Percentiles rank a stretch among this genome's conserved stretches.
These are phyloP conservation scores for Athelia psychrophila DNA, from an alignment of 1,284 basidiomycete genomes.

Conservation along the genomic window DNA sequence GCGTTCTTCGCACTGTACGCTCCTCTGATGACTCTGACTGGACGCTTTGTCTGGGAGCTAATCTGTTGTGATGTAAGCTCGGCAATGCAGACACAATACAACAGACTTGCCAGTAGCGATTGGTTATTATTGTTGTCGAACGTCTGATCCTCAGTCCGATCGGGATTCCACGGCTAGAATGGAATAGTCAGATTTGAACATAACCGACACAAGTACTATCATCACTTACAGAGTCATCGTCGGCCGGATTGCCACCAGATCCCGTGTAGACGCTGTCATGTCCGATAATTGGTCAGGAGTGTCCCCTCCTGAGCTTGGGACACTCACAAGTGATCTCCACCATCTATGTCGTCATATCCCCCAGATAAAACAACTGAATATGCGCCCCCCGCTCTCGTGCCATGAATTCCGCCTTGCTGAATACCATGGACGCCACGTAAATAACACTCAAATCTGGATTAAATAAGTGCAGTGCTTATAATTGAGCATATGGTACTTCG, in stretches of 20 bases:
- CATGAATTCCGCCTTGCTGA: slow-evolving; percentile 14
- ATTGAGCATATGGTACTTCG: too few relatives aligned
- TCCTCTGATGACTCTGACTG: slow-evolving; percentile 41
- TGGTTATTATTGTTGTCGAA: slow-evolving; percentile 29
- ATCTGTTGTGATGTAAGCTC: slow-evolving; percentile 9
- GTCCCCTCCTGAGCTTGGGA: background rate
- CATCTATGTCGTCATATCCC: slow-evolving; percentile 38
- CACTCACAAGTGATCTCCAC: slow-evolving; percentile 36
- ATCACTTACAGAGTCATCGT: slow-evolving; percentile 15
- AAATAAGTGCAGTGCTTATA: too few relatives aligned
- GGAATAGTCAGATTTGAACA: background rate
- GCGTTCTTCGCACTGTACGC: background rate
- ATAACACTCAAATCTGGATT: background rate
- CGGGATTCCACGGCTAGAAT: background rate
- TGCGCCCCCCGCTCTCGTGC: slow-evolving; percentile 23
- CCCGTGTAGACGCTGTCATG: slow-evolving; percentile 37
- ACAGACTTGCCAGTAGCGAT: slow-evolving; percentile 26
- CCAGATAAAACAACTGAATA: slow-evolving; percentile 39
- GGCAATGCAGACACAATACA: background rate
- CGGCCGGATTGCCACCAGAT: slow-evolving; percentile 11
- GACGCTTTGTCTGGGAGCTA: slow-evolving; percentile 29
- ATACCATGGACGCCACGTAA: background rate
- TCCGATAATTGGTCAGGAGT: background rate
- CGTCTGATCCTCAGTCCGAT: slow-evolving; percentile 32
- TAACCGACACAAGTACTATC: background rate